These are phyloP conservation scores for Lumnitzera racemosa DNA, from an alignment of 345 rosid species.

Conservation along the genomic window DNA sequence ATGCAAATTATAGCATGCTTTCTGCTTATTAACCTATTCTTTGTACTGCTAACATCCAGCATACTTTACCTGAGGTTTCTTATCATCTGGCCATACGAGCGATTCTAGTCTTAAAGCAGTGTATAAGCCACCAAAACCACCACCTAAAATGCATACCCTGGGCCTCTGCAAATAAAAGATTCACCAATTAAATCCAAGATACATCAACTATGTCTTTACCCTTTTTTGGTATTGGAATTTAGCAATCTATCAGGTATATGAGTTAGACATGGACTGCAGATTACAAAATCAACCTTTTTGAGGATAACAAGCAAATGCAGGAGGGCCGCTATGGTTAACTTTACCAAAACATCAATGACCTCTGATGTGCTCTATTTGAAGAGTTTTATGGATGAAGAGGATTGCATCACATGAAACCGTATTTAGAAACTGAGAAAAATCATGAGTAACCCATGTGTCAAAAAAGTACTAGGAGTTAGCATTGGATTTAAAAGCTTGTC, in stretches of 20 bases:
- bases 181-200: neutral
- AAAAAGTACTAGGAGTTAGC: too few species aligned
- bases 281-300: too few species aligned
- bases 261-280: too few species aligned
- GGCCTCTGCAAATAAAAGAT: conserved; percentile 38
- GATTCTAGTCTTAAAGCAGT: conserved; percentile 92
- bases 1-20: neutral
- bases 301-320: too few species aligned
- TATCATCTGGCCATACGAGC: conserved; percentile 76
- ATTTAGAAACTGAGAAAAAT: too few species aligned
- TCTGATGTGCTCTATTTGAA: too few species aligned
- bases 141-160: conserved; percentile 60
- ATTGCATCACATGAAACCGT: too few species aligned
- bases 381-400: too few species aligned
- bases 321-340: too few species aligned
- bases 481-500: too few species aligned
- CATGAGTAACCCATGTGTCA: too few species aligned
- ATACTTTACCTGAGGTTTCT: conserved; percentile 58
- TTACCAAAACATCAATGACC: too few species aligned
- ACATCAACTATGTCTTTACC: neutral
- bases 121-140: conserved; percentile 89
- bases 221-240: neutral
- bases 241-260: neutral
- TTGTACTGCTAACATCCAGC: neutral
- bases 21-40: neutral